A percentile compares a stretch with the other conserved stretches of the same genome.
Conservation (phyloP, 2,329 filamentous ascomycete genomes). For the Ophiostoma ulmi region DNA sequence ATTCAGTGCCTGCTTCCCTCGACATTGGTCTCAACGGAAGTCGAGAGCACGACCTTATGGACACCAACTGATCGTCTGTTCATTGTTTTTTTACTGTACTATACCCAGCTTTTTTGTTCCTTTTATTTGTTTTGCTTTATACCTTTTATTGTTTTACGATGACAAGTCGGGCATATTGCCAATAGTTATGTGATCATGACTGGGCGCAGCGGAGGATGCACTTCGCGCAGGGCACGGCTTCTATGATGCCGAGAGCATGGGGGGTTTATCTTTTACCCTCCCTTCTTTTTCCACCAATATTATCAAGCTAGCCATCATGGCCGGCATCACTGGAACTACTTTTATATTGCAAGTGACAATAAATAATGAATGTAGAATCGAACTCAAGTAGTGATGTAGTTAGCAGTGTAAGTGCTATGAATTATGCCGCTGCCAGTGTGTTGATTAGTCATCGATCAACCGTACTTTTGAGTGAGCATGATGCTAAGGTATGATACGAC, state of each 20-base stretch:
- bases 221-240: neutral
- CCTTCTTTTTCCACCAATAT: neutral
- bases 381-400: neutral
- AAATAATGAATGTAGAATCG: too few species aligned
- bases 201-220: neutral
- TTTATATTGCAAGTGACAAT: neutral
- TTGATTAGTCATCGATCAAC: neutral
- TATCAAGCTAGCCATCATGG: neutral
- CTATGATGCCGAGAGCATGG: neutral
- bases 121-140: neutral
- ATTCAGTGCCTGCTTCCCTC: conserved; percentile 39
- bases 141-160: neutral
- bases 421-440: neutral
- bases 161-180: neutral
- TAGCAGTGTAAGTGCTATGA: neutral
- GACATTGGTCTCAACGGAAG: conserved; percentile 39
- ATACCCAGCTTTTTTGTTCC: conserved; percentile 12
- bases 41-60: conserved; percentile 49
- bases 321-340: neutral
- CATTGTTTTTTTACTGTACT: conserved; percentile 7
- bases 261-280: conserved; percentile 3
- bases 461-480: neutral
- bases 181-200: neutral
- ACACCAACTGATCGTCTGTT: conserved; percentile 41
- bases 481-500: neutral